phyloP scores from a whole-genome alignment of 768 basidiomycete genomes.

The Trametes gibbosa region DNA sequence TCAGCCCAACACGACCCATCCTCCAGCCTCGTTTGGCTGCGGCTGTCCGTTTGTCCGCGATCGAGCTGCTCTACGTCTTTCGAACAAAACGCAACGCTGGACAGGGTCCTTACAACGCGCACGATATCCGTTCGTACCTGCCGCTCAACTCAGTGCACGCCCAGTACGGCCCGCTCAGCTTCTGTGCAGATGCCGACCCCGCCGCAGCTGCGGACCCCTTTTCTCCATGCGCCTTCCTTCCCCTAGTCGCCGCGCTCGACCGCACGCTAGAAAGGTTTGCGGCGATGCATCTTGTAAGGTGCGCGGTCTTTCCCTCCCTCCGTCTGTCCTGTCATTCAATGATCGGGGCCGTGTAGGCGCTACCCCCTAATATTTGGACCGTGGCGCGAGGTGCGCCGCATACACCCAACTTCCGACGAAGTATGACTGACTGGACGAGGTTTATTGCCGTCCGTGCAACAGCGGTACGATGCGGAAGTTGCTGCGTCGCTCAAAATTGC shows the following conservation, averaged over 20 bases:
- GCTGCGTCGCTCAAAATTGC: conserved; percentile 47
- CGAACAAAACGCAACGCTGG: conserved; percentile 11
- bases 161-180: background rate
- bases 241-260: conserved; percentile 51
- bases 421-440: background rate
- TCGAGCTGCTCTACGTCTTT: conserved; percentile 45
- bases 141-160: background rate
- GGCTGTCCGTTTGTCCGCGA: conserved; percentile 32
- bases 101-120: background rate
- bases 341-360: conserved; percentile 41
- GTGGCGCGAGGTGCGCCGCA: conserved; percentile 52
- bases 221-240: conserved; percentile 50
- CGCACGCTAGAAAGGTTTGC: conserved; percentile 53
- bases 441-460: conserved; percentile 1
- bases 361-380: conserved; percentile 78
- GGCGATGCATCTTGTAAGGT: conserved; percentile 60
- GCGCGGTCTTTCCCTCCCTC: conserved; percentile 36
- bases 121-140: background rate
- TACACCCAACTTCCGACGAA: conserved; percentile 10
- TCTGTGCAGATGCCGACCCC: conserved; percentile 1
- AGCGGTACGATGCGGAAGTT: conserved; percentile 61
- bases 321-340: conserved; percentile 2
- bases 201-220: conserved; percentile 44
- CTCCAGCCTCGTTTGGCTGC: conserved; percentile 27
- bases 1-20: conserved; percentile 39